Conservation (phyloP, 805 yeast genomes). For the Wickerhamiella nectarea region DNA sequence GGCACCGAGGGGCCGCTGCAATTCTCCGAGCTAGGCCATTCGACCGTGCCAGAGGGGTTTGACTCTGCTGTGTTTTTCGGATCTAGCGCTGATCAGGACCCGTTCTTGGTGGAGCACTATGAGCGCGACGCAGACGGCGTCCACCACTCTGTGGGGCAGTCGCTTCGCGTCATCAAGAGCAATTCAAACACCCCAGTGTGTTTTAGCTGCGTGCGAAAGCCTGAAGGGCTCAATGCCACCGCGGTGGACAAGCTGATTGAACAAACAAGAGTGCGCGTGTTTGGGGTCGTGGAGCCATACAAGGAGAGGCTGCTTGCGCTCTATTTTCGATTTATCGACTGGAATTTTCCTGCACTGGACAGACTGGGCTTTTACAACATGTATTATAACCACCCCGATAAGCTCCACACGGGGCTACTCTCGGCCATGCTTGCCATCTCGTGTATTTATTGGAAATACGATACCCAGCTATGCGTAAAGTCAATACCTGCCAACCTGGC, state of each 20-base stretch:
- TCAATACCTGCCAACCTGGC: constrained; percentile 22
- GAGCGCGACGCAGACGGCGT: constrained; percentile 17
- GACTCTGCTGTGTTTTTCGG: constrained; percentile 23
- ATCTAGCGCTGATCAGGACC: constrained; percentile 25
- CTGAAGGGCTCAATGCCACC: background rate
- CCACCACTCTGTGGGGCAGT: constrained; percentile 22
- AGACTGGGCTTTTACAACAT: constrained; percentile 22
- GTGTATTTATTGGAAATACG: constrained; percentile 27
- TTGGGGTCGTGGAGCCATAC: constrained; percentile 13
- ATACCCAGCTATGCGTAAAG: constrained; percentile 22
- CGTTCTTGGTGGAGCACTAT: constrained; percentile 21
- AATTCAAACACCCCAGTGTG: constrained; percentile 20
- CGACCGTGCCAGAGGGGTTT: constrained; percentile 18
- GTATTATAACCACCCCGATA: constrained; percentile 20
- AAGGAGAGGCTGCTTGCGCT: constrained; percentile 23
- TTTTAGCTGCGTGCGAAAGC: constrained; percentile 16
- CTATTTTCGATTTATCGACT: constrained; percentile 25
- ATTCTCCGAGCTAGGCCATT: constrained; percentile 10
- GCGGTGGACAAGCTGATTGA: constrained; percentile 1
- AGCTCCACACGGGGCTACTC: constrained; percentile 23
- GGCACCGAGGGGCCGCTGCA: constrained; percentile 8
- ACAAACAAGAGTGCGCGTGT: background rate
- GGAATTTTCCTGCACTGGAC: constrained; percentile 27
- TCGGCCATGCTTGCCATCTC: constrained; percentile 26
- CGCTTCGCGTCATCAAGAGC: constrained; percentile 18